Base-by-base conservation (phyloP, 2,329 filamentous ascomycete species). In the Claviceps citrina region DNA sequence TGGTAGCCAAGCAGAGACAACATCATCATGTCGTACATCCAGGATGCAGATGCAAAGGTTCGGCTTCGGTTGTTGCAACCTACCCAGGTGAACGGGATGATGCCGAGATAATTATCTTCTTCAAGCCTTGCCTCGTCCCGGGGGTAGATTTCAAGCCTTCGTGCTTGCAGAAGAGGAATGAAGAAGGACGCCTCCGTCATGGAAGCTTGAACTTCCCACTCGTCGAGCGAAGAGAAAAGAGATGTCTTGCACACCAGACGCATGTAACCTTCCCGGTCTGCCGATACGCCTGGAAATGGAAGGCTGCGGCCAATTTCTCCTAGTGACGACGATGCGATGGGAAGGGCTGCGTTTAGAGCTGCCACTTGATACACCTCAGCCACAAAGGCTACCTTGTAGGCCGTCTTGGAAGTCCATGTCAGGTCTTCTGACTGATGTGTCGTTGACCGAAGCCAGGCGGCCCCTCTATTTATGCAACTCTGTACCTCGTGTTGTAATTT, bases 401-500 rank as follows among this genome's bases (percentile, higher is more conserved):
- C 46, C 10, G 44, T 41, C 32, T 49, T 49, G 34, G 44, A 44
- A 19, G 45, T 44, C 47, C 47, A 49, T 13, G 45, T 16, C 22
- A 33, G 31, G 24, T 38, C 30, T 20, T 35, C 35, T 18, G 20
- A 18, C 25, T 34, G 16, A 35, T 26, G 20, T 4, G n/a, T n/a
- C n/a, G 18, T 20, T 5, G 41, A 33, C 9, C 34, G 32, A n/a
- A 46, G 25, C 28, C 38, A 46, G 5, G 26, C 31, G 22, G 35
- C 40, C n/a, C 39, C 44, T 20, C 30, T 36, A 1, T 31, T 25
- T 7, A 46, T 44, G 16, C 40, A 38, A 7, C 12, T 4, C 10
- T 38, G 16, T 5, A 46, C 12, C 10, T 37, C 36, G 15, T 41
- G 19, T 9, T 7, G 30, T 12, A 46, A 27, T 10, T 41, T 31